A percentile compares a stretch with the other conserved stretches of the same genome.
Conservation (phyloP, 1,284 basidiomycete species). For the Mycosarcoma maydis region DNA sequence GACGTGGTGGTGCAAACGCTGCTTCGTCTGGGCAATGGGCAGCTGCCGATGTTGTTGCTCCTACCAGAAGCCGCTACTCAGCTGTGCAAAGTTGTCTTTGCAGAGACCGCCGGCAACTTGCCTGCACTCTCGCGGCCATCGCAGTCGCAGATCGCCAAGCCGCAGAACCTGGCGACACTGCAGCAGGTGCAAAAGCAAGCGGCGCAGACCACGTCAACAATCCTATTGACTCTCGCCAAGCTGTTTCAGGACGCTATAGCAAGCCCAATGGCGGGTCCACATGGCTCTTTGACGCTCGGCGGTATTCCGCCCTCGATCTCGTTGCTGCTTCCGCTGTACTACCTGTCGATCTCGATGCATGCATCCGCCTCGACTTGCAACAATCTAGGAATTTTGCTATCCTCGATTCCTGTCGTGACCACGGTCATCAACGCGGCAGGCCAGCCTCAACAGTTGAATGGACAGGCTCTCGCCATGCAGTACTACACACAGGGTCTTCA, state of each 20-base stretch:
- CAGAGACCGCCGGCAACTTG: conserved; percentile 46
- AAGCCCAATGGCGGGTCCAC: conserved; percentile 42
- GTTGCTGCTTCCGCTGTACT: conserved; percentile 72
- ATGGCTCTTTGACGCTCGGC: conserved; percentile 51
- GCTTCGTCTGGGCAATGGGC: conserved; percentile 53
- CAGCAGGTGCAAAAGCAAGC: conserved; percentile 63
- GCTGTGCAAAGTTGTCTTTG: conserved; percentile 52
- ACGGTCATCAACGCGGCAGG: conserved; percentile 61
- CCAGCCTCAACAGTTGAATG: conserved; percentile 60
- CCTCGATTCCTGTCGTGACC: conserved; percentile 68
- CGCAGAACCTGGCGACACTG: conserved; percentile 17
- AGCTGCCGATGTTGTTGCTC: conserved; percentile 58
- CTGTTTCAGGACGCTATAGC: conserved; percentile 70
- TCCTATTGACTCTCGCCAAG: conserved; percentile 73
- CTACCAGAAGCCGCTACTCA: conserved; percentile 52
- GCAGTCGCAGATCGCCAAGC: neutral
- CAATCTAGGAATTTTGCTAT: conserved; percentile 74
- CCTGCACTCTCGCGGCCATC: conserved; percentile 40
- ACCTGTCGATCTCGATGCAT: conserved; percentile 72
- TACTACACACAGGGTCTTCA: conserved; percentile 73
- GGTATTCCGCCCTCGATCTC: conserved; percentile 70
- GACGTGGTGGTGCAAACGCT: conserved; percentile 47
- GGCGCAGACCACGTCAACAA: conserved; percentile 71
- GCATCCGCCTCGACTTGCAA: conserved; percentile 74
- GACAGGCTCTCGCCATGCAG: conserved; percentile 70